phyloP scores from a whole-genome alignment of 2,329 filamentous ascomycete species.

The Fusarium zealandicum region DNA sequence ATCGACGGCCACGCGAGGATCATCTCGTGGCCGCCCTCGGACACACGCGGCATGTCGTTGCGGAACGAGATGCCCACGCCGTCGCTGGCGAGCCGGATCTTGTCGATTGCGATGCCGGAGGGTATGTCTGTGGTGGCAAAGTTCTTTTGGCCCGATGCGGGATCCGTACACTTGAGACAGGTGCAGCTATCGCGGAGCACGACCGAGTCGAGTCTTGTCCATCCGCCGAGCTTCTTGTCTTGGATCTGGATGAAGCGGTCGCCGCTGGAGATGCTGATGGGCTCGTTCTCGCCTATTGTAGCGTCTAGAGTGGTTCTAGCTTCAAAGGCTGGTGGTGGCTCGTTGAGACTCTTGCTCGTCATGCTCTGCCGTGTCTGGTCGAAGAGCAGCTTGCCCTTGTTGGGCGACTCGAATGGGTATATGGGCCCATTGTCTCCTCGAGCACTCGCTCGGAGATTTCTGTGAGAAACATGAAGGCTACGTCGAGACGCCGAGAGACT shows the following conservation, averaged over 20 bases:
- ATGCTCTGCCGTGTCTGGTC: conserved; percentile 4
- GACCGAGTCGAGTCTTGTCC: conserved; percentile 38
- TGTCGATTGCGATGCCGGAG: conserved; percentile 42
- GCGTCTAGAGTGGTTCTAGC: conserved; percentile 10
- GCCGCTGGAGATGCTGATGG: conserved; percentile 39
- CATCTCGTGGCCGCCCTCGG: conserved; percentile 45
- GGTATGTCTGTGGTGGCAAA: conserved; percentile 55
- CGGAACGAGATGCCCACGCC: conserved; percentile 67
- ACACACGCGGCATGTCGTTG: conserved; percentile 50
- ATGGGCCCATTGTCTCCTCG: not conserved
- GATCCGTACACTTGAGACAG: conserved; percentile 61
- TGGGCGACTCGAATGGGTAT: not conserved
- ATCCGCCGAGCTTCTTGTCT: conserved; percentile 27
- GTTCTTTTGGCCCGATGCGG: conserved; percentile 66
- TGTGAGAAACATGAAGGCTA: not conserved
- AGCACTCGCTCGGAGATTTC: conserved; percentile 32
- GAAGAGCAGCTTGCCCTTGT: not conserved
- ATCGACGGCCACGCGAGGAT: conserved; percentile 46
- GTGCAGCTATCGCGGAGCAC: conserved; percentile 62
- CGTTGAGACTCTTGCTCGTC: conserved; percentile 14
- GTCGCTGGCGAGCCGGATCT: conserved; percentile 44
- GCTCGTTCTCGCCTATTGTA: conserved; percentile 3
- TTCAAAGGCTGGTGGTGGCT: conserved; percentile 26
- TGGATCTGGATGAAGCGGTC: conserved; percentile 41
- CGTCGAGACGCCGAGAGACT: not conserved